A percentile compares a stretch with the other conserved stretches of the same genome.
These are phyloP conservation scores for Stachybotrys chlorohalonatus DNA, from an alignment of 2,329 filamentous ascomycete genomes.

Conservation along the genomic window DNA sequence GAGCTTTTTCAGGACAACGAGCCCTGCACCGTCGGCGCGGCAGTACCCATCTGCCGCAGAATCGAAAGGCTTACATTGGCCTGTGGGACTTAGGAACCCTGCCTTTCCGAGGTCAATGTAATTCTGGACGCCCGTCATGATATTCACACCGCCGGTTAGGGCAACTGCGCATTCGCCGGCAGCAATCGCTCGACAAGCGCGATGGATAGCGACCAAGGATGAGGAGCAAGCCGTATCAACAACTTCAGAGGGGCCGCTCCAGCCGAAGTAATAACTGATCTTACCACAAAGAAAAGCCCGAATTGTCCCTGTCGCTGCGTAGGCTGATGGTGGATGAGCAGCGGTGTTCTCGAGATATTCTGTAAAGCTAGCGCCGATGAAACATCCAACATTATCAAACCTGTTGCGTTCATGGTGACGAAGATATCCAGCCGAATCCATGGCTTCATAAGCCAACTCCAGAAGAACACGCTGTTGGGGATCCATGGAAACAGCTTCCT, in stretches of 20 bases:
- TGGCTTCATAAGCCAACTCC: conserved; percentile 24
- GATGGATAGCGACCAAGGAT: conserved; percentile 22
- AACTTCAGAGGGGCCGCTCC: conserved; percentile 21
- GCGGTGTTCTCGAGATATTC: conserved; percentile 16
- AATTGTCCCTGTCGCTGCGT: conserved; percentile 21
- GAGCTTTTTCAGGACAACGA: conserved; percentile 37
- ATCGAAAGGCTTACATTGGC: conserved; percentile 18
- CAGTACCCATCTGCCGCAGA: conserved; percentile 35
- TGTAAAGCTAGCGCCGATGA: conserved; percentile 11
- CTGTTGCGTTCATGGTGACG: background rate
- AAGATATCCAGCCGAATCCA: conserved; percentile 10
- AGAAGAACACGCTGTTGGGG: conserved; percentile 22
- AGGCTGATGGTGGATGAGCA: conserved; percentile 17
- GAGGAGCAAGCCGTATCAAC: conserved; percentile 29
- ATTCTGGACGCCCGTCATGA: conserved; percentile 19
- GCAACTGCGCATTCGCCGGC: conserved; percentile 20
- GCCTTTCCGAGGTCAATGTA: conserved; percentile 10
- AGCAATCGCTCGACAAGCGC: conserved; percentile 16
- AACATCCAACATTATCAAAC: conserved; percentile 13
- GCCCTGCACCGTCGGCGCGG: conserved; percentile 36
- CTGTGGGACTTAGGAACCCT: conserved; percentile 16
- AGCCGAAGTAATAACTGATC: conserved; percentile 25
- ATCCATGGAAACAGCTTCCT: conserved; percentile 20
- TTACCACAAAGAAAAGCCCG: conserved; percentile 21
- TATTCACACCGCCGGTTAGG: conserved; percentile 27